Evolutionary conservation across 2,329 filamentous ascomycete species (phyloP), one percentile per base, ranked within the genome.

Genomic region (Polytolypa hystricis): DNA sequence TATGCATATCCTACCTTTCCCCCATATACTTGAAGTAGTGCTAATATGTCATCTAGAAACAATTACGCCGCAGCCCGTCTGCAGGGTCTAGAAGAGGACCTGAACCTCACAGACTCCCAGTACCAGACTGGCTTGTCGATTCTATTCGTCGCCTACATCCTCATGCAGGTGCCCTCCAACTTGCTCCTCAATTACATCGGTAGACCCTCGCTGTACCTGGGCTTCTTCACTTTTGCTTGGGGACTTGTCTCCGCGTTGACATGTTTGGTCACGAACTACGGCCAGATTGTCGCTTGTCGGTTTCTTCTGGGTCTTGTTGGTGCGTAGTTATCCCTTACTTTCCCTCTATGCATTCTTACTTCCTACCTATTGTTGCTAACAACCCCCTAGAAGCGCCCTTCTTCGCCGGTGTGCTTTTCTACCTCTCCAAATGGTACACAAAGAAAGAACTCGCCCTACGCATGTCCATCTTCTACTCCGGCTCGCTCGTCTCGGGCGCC

Each of bases 381-480:
- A n/a, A n/a, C n/a, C n/a, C n/a, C n/a, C n/a, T n/a, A 35, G 67
- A 71, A 48, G 68, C 67, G 1, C 63, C 66, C 2, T 66, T 60
- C 42, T 61, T 64, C 46, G 51, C 66, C 9, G 67, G 66, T 5
- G 59, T 64, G 6, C 49, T 70, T 9, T 69, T 66, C 50, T 67
- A 66, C 39, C 56, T 70, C 6, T 65, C 61, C 5, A 65, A 62
- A 42, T 72, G 68, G 67, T 73, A 73, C 43, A 73, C 67, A 1
- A 66, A 66, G 33, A 60, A 65, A 19, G 70, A 73, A 41, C 49
- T 73, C 11, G 63, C 63, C 3, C 57, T 68, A 28, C 61, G 70
- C 4, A 70, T 65, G 45, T 63, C 64, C n/a, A 62, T 71, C 29
- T 64, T 73, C 37, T 73, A 70, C 48, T 65, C 66, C 3, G 69